phyloP scores from a whole-genome alignment of 768 basidiomycete genomes.

The Gyrodon lividus region DNA sequence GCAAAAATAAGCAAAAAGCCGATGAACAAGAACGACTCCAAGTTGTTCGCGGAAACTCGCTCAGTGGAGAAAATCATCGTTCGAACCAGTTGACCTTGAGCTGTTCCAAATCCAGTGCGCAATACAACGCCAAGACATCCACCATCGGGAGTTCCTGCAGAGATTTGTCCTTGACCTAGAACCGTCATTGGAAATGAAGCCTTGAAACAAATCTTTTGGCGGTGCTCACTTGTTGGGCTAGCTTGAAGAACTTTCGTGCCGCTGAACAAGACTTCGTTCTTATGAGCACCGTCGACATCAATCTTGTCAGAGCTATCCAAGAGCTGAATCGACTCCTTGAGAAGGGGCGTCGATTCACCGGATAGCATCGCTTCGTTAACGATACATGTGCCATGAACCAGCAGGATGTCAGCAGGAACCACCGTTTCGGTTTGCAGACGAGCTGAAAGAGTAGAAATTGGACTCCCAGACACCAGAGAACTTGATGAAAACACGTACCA shows the following conservation, averaged over 20 bases:
- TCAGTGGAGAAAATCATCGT: conserved; percentile 99
- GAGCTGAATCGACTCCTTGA: conserved; percentile 93
- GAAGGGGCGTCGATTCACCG: conserved; percentile 93
- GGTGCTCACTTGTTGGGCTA: conserved; percentile 38
- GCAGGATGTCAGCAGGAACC: conserved; percentile 89
- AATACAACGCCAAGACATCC: conserved; percentile 93
- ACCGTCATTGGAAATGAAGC: neutral
- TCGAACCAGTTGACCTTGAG: conserved; percentile 94
- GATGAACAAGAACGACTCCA: conserved; percentile 96
- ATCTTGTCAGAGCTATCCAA: conserved; percentile 71
- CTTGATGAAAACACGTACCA: conserved; percentile 45
- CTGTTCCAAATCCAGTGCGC: conserved; percentile 95
- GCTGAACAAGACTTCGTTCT: conserved; percentile 87
- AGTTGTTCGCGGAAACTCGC: conserved; percentile 92
- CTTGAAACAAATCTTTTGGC: neutral
- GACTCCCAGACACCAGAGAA: neutral
- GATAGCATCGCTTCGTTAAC: conserved; percentile 99
- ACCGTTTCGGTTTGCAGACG: conserved; percentile 78
- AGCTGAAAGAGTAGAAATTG: conserved; percentile 36
- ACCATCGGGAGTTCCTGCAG: conserved; percentile 77
- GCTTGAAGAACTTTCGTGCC: conserved; percentile 98
- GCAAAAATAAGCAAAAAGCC: conserved; percentile 98
- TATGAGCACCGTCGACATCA: conserved; percentile 84
- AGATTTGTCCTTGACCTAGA: conserved; percentile 32
- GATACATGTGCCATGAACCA: conserved; percentile 91